Conservation (phyloP, 108 stramenopile species). For the Nitzschia putrida region DNA sequence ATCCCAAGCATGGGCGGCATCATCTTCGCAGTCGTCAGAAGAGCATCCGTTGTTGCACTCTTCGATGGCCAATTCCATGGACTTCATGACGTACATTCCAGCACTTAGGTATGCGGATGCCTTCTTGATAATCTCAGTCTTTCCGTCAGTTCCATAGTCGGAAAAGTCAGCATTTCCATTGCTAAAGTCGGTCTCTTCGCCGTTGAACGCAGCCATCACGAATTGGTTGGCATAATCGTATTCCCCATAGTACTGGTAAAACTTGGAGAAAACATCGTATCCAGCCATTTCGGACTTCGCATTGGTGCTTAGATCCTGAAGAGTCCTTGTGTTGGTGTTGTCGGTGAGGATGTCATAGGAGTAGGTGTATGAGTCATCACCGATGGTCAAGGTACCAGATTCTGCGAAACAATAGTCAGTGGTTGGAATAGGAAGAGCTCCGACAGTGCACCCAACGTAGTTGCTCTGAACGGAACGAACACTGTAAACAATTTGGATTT, state of each 20-base stretch:
- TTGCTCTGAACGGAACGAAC: constrained; percentile 46
- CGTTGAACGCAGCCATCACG: constrained; percentile 65
- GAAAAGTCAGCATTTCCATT: constrained; percentile 63
- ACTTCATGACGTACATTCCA: constrained; percentile 69
- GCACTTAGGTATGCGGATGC: constrained; percentile 64
- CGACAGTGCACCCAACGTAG: constrained; percentile 72
- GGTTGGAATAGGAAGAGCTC: constrained; percentile 41
- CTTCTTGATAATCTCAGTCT: constrained; percentile 65
- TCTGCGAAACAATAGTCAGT: constrained; percentile 44
- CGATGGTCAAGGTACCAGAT: constrained; percentile 23
- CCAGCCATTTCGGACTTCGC: constrained; percentile 47
- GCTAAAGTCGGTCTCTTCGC: constrained; percentile 39
- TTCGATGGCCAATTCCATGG: constrained; percentile 69
- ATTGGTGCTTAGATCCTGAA: constrained; percentile 50
- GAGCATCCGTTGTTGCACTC: constrained; percentile 61
- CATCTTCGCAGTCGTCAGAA: constrained; percentile 61
- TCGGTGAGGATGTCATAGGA: constrained; percentile 44
- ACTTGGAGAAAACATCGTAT: constrained; percentile 52
- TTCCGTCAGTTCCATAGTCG: constrained; percentile 8
- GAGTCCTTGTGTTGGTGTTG: constrained; percentile 64
- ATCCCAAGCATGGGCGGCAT: constrained; percentile 69
- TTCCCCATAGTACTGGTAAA: constrained; percentile 66
- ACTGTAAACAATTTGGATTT: constrained; percentile 54
- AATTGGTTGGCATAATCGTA: constrained; percentile 76
- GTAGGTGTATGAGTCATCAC: constrained; percentile 26